phyloP scores from a whole-genome alignment of 192 early-diverging fungal species.

The Obelidium mucronatum region DNA sequence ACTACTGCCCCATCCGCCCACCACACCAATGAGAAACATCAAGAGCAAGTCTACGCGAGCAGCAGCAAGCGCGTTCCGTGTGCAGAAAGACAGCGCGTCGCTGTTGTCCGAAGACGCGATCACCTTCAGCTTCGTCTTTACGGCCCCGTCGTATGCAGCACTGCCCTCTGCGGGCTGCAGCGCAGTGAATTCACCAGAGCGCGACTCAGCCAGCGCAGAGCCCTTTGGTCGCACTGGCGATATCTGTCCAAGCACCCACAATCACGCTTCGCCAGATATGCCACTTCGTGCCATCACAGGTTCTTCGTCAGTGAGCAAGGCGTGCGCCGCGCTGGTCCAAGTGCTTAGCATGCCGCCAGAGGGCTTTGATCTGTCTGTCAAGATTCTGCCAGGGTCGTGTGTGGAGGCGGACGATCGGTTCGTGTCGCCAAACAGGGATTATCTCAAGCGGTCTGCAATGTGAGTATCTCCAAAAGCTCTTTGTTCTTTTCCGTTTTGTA shows the following conservation, averaged over 20 bases:
- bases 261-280: background rate
- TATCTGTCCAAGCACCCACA: background rate
- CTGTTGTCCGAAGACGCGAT: background rate
- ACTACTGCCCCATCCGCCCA: too few species aligned
- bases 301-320: background rate
- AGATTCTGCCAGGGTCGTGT: background rate
- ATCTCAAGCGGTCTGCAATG: too few species aligned
- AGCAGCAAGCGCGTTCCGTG: too few species aligned
- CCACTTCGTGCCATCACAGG: background rate
- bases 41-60: too few species aligned
- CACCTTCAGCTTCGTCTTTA: conserved; percentile 28
- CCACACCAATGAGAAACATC: too few species aligned
- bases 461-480: too few species aligned
- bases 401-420: too few species aligned
- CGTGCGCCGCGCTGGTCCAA: background rate
- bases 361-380: conserved; percentile 3
- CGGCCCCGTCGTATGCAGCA: background rate
- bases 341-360: background rate
- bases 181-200: background rate
- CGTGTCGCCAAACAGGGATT: too few species aligned
- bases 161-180: background rate
- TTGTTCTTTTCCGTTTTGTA: too few species aligned
- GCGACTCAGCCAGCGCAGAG: background rate
- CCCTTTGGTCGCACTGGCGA: background rate
- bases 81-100: too few species aligned